These are phyloP conservation scores for Panaeolus cyanescens DNA, from an alignment of 768 basidiomycete genomes.

Conservation along the genomic window DNA sequence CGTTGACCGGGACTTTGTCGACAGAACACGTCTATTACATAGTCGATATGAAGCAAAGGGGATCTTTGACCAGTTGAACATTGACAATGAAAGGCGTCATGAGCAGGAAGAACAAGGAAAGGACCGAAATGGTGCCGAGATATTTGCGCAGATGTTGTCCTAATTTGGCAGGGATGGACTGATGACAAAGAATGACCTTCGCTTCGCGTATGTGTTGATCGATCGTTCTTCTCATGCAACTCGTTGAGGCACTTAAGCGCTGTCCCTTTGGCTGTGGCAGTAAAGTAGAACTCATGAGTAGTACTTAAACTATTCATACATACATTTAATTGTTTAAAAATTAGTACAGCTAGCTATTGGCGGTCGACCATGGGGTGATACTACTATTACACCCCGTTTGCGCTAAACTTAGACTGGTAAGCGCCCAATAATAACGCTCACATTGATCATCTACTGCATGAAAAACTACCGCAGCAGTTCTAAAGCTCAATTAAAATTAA, in stretches of 20 bases:
- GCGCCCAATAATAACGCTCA: too few species aligned
- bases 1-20: background rate
- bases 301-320: too few species aligned
- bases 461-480: too few species aligned
- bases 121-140: background rate
- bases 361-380: too few species aligned
- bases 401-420: too few species aligned
- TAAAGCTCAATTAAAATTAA: too few species aligned
- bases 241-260: background rate
- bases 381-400: too few species aligned
- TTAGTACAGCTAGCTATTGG: too few species aligned
- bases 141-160: background rate
- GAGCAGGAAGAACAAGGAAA: background rate
- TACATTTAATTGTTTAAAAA: too few species aligned
- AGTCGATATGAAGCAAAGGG: background rate
- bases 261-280: background rate
- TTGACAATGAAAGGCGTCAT: background rate
- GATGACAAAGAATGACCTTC: background rate
- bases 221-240: slow-evolving; percentile 1
- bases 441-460: too few species aligned
- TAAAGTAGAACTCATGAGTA: too few species aligned
- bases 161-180: background rate
- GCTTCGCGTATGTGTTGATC: background rate
- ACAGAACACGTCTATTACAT: background rate
- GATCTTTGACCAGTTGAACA: background rate